Percentiles rank a stretch among this genome's conserved stretches.
These are phyloP conservation scores for Aspergillus pseudoglaucus DNA, from an alignment of 2,329 filamentous ascomycete species.

Conservation along the genomic window DNA sequence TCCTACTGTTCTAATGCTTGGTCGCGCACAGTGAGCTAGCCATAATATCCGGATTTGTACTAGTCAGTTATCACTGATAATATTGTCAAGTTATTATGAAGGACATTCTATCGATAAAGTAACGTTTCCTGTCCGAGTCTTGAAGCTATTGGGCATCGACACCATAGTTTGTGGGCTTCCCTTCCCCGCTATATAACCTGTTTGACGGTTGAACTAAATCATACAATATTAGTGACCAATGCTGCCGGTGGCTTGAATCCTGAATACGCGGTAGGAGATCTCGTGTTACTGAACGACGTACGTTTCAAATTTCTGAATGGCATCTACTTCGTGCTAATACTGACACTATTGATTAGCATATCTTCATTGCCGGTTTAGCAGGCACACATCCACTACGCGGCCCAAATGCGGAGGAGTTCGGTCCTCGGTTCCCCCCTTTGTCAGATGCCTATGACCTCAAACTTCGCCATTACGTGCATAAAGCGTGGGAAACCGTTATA, in stretches of 20 bases:
- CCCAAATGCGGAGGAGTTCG: slow-evolving; percentile 57
- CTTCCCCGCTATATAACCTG: not conserved
- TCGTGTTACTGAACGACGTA: slow-evolving; percentile 60
- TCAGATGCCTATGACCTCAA: slow-evolving; percentile 62
- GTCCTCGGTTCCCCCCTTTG: slow-evolving; percentile 56
- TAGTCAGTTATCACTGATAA: not conserved
- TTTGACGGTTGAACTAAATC: slow-evolving; percentile 1
- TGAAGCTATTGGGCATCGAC: slow-evolving; percentile 56
- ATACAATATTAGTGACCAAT: slow-evolving; percentile 51
- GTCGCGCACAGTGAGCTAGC: slow-evolving; percentile 55
- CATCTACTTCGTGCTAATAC: slow-evolving; percentile 9
- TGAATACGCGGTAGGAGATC: slow-evolving; percentile 58
- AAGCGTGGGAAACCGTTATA: slow-evolving; percentile 48
- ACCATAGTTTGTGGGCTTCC: slow-evolving; percentile 48
- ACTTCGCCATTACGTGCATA: slow-evolving; percentile 51
- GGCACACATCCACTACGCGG: slow-evolving; percentile 57
- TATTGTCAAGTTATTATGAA: slow-evolving; percentile 55
- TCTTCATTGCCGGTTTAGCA: slow-evolving; percentile 57
- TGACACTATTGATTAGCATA: slow-evolving; percentile 41
- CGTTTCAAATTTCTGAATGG: slow-evolving; percentile 11
- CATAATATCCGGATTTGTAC: not conserved
- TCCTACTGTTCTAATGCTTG: slow-evolving; percentile 58
- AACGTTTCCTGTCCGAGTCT: slow-evolving; percentile 59
- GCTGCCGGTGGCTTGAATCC: slow-evolving; percentile 60
- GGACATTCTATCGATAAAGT: slow-evolving; percentile 57